phyloP scores from a whole-genome alignment of 2,329 filamentous ascomycete species.

The Coniochaeta ligniaria region DNA sequence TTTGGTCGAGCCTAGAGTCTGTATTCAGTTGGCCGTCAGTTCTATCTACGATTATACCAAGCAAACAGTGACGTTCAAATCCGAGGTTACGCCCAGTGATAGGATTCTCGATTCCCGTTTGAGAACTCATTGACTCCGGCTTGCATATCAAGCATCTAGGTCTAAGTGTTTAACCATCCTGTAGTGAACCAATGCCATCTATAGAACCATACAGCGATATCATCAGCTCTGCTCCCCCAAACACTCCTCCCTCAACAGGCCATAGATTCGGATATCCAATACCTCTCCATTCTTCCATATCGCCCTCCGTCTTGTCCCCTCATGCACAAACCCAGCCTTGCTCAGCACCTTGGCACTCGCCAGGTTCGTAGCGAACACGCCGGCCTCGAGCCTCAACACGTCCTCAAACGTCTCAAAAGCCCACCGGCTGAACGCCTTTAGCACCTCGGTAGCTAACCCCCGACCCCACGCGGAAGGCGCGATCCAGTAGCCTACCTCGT shows the following conservation, averaged over 20 bases:
- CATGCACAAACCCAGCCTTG: conserved; percentile 33
- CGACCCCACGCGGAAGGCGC: conserved; percentile 34
- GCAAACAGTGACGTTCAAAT: no score
- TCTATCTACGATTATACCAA: no score
- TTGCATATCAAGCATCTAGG: no score
- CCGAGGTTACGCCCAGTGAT: no score
- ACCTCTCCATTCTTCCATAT: conserved; percentile 32
- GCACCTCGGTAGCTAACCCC: conserved; percentile 35
- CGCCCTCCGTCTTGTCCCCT: conserved; percentile 34
- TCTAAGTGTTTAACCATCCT: no score
- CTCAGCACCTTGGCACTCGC: conserved; percentile 34
- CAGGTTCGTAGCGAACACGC: conserved; percentile 28
- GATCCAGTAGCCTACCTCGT: conserved; percentile 44
- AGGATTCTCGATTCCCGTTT: no score
- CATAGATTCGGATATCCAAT: conserved; percentile 28
- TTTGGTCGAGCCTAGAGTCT: no score
- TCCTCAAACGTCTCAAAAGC: conserved; percentile 32
- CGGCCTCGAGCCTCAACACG: conserved; percentile 33
- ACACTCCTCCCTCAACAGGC: conserved; percentile 21
- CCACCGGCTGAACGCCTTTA: conserved; percentile 32
- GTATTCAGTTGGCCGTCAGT: no score
- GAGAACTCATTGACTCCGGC: no score
- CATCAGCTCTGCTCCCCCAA: neutral
- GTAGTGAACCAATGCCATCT: no score
- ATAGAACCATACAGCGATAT: neutral